Percentiles rank a stretch among this genome's conserved stretches.
Conservation (phyloP, 2,329 filamentous ascomycete genomes). For the Golovinomyces cichoracearum region DNA sequence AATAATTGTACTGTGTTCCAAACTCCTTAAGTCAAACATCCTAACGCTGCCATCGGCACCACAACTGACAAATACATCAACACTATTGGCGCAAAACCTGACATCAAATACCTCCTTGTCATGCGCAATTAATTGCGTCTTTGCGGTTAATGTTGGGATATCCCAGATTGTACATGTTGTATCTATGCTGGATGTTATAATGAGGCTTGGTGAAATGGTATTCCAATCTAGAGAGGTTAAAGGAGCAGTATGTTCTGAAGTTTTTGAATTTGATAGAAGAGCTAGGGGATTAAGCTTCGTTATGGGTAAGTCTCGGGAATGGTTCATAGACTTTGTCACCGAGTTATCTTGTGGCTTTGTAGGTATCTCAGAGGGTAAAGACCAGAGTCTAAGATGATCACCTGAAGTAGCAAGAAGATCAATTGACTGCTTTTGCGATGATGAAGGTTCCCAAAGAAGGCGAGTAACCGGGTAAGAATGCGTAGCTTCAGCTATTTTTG, state of each 20-base stretch:
- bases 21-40: conserved; percentile 91
- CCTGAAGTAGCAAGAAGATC: conserved; percentile 87
- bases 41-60: conserved; percentile 91
- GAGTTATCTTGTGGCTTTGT: conserved; percentile 32
- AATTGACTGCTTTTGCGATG: conserved; percentile 79
- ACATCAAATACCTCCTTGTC: conserved; percentile 99
- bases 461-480: conserved; percentile 94
- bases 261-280: conserved; percentile 89
- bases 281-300: conserved; percentile 78
- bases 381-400: conserved; percentile 84
- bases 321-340: conserved; percentile 37
- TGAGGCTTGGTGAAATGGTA: conserved; percentile 80
- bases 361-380: conserved; percentile 45
- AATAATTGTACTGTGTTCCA: conserved; percentile 97
- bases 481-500: conserved; percentile 80
- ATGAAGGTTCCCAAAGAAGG: conserved; percentile 86
- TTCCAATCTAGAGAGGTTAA: conserved; percentile 97
- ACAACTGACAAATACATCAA: conserved; percentile 97
- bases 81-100: conserved; percentile 87
- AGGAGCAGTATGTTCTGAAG: conserved; percentile 87
- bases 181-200: conserved; percentile 96
- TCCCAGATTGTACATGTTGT: conserved; percentile 99
- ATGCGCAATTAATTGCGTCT: conserved; percentile 93
- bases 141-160: conserved; percentile 88
- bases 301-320: conserved; percentile 29